Evolutionary conservation across 805 yeast genomes (phyloP).

Genomic region (Candida khao-thaluensis): DNA sequence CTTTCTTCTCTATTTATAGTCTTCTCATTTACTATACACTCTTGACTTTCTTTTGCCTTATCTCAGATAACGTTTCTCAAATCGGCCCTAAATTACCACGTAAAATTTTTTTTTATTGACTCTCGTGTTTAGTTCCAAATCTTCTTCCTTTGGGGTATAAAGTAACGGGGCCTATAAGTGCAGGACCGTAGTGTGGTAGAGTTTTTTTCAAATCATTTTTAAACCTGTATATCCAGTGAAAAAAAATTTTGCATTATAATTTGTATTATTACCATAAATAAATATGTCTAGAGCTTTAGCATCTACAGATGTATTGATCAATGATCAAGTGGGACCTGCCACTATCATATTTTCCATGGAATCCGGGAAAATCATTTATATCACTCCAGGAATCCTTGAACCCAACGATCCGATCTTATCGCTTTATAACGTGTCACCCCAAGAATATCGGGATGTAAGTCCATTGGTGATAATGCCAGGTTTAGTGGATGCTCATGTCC

Average conservation of each 20-base stretch:
- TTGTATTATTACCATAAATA: not conserved
- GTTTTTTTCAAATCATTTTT: not conserved
- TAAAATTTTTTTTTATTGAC: slow-evolving; percentile 1
- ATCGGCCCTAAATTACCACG: not conserved
- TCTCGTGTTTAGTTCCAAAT: not conserved
- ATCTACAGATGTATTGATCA: slow-evolving; percentile 56
- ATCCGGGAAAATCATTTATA: slow-evolving; percentile 53
- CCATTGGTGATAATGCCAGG: slow-evolving; percentile 81
- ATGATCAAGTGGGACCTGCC: slow-evolving; percentile 50
- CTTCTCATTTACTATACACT: slow-evolving; percentile 1
- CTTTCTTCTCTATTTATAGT: not conserved
- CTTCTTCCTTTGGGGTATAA: slow-evolving; percentile 4
- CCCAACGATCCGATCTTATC: slow-evolving; percentile 40
- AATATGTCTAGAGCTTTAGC: slow-evolving; percentile 64
- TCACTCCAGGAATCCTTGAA: slow-evolving; percentile 33
- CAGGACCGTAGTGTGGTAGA: slow-evolving; percentile 1
- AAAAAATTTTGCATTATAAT: not conserved
- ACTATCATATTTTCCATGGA: slow-evolving; percentile 59
- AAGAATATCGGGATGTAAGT: slow-evolving; percentile 51
- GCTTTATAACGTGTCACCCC: slow-evolving; percentile 42
- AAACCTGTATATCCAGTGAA: not conserved
- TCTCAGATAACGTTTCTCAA: slow-evolving; percentile 1
- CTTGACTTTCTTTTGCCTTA: slow-evolving; percentile 5
- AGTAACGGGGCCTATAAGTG: slow-evolving; percentile 1
- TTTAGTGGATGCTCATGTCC: slow-evolving; percentile 90